Evolutionary conservation across 1,139 yeast genomes (phyloP), one percentile per base, ranked within the genome.

Genomic region (Blastobotrys aristatus): DNA sequence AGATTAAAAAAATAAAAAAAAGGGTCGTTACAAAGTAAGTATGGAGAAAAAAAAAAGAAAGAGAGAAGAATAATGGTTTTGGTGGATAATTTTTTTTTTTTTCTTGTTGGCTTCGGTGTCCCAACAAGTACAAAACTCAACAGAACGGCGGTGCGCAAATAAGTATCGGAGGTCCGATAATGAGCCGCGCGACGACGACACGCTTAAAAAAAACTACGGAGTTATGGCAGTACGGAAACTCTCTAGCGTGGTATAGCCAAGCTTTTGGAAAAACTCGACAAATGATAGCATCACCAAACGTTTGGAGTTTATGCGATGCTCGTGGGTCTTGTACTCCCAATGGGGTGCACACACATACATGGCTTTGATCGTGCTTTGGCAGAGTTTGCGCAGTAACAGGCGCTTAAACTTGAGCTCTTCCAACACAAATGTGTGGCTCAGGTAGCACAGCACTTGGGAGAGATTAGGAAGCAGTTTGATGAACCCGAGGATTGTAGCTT

Each of bases 301-400:
- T 24, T 41, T 41, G 7, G 20, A 24, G 22, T 31, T 31, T n/a
- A 20, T 13, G 2, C 44, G 38, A 14, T 26, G 26, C 24, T 41
- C 44, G 20, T 41, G 44, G 22, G 38, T 32, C 26, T 26, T 32
- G 24, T 41, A 41, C 14, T 34, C 17, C 44, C 44, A 41, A n/a
- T 41, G 35, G 4, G 41, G 41, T 4, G 40, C 46, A 18, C 46
- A 43, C 20, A 35, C 21, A 26, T 43, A 43, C 31, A 43, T 37
- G 5, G 36, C 46, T n/a, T 24, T 34, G n/a, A 43, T 17, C 11
- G n/a, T 26, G 10, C 17, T 6, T 8, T 33, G 30, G n/a, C 21
- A 27, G 30, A 43, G 10, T 20, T 43, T 20, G 14, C 26, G 17
- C 13, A 36, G 30, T 37, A 43, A 17, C 10, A 29, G 14, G 7